phyloP scores from a whole-genome alignment of 768 basidiomycete genomes.

The Mycena leptocephala region DNA sequence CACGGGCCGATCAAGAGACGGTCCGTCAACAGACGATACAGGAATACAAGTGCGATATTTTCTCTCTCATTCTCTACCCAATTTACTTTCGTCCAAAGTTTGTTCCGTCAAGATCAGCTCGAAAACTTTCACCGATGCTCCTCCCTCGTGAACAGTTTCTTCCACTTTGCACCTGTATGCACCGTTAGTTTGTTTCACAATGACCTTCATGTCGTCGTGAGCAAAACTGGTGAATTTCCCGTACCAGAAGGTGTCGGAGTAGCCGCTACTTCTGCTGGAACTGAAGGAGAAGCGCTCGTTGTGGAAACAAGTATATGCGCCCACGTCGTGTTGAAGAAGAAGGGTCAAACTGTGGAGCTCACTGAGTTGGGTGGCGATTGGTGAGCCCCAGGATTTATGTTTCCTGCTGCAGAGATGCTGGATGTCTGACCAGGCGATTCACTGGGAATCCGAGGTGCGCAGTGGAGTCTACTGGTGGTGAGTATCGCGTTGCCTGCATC shows the following conservation, averaged over 20 bases:
- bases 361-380: constrained; percentile 15
- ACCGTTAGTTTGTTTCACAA: constrained; percentile 23
- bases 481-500: background rate
- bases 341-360: constrained; percentile 18
- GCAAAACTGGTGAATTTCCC: constrained; percentile 21
- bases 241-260: background rate
- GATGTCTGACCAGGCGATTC: constrained; percentile 21
- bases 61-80: background rate
- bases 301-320: constrained; percentile 31
- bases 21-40: constrained; percentile 11
- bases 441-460: constrained; percentile 17
- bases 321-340: constrained; percentile 26
- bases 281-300: constrained; percentile 8
- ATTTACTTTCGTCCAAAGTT: background rate
- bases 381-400: background rate
- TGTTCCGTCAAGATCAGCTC: constrained; percentile 24
- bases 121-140: constrained; percentile 24
- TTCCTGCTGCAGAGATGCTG: background rate
- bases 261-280: background rate
- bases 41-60: constrained; percentile 29
- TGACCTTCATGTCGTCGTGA: constrained; percentile 26
- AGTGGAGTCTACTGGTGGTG: constrained; percentile 3
- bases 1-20: constrained; percentile 27
- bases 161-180: constrained; percentile 17
- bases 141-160: constrained; percentile 22